Base-by-base conservation (phyloP, 352 stramenopile species). In the Globisporangium splendens region DNA sequence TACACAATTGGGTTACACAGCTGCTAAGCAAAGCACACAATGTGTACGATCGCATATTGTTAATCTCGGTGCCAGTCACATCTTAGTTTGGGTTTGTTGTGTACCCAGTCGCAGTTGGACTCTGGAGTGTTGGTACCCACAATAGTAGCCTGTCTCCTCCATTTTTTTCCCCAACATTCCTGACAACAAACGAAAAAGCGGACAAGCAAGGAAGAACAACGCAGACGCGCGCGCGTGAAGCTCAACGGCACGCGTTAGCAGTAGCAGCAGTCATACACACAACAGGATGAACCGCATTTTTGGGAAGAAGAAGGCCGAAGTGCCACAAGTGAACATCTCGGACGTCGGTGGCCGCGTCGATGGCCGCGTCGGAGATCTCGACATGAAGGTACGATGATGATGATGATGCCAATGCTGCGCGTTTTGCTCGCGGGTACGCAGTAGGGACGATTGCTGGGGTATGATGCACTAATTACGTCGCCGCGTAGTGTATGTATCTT, bases 341-440 rank as follows among this genome's bases (percentile, higher is more conserved):
- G 86, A 93, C 80, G 81, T 92, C n/a, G 78, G 78, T 41, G 70
- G 68, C 24, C 83, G 85, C 47, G 77, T 95, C 58, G 82, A 93
- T 51, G 83, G 76, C 22, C 82, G 83, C 24, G 74, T 88, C 33
- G 85, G 73, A 7, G 83, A 91, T 50, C 68, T 95, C 38, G 82
- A 95, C 52, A 77, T 85, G 62, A 93, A 95, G 72, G 86, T 93
- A 47, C 44, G 63, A 50, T 33, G 6, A 43, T 17, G 12, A 41
- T n/a, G 24, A 6, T 31, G 15, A 63, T 5, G 21, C 33, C 4
- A 47, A 24, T 7, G 21, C 10, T 62, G 43, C 12, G 39, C 8
- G 17, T 20, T n/a, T n/a, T n/a, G n/a, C n/a, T n/a, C n/a, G n/a
- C n/a, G n/a, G n/a, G n/a, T n/a, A n/a, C n/a, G n/a, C n/a, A n/a